Evolutionary conservation across 1,284 basidiomycete species (phyloP).

Genomic region (Pyrrhoderma noxium): DNA sequence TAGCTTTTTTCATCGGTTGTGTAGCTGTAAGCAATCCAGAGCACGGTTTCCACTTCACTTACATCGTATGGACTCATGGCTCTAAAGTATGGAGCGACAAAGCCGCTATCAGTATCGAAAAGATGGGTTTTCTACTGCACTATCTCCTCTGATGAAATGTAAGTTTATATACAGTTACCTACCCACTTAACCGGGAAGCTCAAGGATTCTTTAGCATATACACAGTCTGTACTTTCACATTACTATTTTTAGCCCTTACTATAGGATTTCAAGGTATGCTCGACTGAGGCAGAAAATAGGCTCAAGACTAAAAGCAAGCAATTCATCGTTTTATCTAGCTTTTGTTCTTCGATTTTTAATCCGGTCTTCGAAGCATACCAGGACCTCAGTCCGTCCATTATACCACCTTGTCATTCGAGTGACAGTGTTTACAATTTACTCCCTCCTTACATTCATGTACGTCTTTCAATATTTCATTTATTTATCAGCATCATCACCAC

Average conservation of each 20-base stretch:
- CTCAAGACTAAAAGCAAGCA: neutral
- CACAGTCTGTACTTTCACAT: slow-evolving; percentile 10
- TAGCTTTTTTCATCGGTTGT: neutral
- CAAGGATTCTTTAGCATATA: slow-evolving; percentile 4
- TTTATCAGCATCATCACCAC: too few relatives aligned
- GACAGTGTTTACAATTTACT: slow-evolving; percentile 9
- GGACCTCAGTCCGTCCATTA: slow-evolving; percentile 1
- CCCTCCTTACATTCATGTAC: slow-evolving; percentile 14
- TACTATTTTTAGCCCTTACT: slow-evolving; percentile 5
- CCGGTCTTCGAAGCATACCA: slow-evolving; percentile 8
- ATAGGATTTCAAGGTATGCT: slow-evolving; percentile 12
- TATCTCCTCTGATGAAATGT: slow-evolving; percentile 12
- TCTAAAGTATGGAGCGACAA: neutral
- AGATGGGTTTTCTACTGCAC: slow-evolving; percentile 17
- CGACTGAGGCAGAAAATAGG: too few relatives aligned
- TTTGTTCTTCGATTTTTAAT: slow-evolving; percentile 6
- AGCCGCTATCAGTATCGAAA: slow-evolving; percentile 12
- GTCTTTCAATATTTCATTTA: neutral
- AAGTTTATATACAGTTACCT: slow-evolving; percentile 1
- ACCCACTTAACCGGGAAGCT: too few relatives aligned
- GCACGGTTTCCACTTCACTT: too few relatives aligned
- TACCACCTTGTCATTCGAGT: slow-evolving; percentile 13
- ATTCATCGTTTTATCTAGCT: neutral
- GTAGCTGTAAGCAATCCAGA: slow-evolving; percentile 2
- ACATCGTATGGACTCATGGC: too few relatives aligned